Conservation (phyloP, 441 rosid genomes). For the Syzygium syzygioides region DNA sequence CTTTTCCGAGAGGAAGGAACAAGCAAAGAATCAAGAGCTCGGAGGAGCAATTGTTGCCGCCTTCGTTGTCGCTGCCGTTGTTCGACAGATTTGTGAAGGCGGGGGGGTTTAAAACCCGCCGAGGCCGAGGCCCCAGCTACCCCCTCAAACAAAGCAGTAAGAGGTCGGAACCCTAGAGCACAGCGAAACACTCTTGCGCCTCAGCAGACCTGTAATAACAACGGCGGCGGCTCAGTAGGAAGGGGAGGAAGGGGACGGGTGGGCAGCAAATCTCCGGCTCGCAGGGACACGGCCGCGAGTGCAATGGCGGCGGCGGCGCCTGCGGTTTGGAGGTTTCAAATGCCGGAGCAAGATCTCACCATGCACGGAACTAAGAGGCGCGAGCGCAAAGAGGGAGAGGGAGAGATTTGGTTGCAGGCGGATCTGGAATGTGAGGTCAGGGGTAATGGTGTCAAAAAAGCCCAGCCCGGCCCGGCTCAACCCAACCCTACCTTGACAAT, state of each 20-base stretch:
- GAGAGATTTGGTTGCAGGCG: not conserved
- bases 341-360: conserved; percentile 18
- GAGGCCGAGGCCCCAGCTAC: conserved; percentile 99
- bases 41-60: not conserved
- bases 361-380: conserved; percentile 31
- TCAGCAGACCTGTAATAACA: conserved; percentile 34
- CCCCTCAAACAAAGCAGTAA: conserved; percentile 92
- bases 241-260: no score
- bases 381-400: not conserved
- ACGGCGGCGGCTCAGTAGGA: conserved; percentile 41
- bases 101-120: conserved; percentile 99
- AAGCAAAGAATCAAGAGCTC: conserved; percentile 2
- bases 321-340: conserved; percentile 1
- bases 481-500: no score
- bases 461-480: no score
- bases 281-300: not conserved
- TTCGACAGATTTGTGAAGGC: conserved; percentile 30
- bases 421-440: not conserved
- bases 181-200: conserved; percentile 38
- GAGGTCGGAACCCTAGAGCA: conserved; percentile 38
- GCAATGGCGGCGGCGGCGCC: not conserved
- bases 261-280: not conserved
- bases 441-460: not conserved
- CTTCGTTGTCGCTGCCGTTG: not conserved
- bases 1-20: conserved; percentile 26